Conservation (phyloP, 1,284 basidiomycete genomes). For the Golubevia pallescens region DNA sequence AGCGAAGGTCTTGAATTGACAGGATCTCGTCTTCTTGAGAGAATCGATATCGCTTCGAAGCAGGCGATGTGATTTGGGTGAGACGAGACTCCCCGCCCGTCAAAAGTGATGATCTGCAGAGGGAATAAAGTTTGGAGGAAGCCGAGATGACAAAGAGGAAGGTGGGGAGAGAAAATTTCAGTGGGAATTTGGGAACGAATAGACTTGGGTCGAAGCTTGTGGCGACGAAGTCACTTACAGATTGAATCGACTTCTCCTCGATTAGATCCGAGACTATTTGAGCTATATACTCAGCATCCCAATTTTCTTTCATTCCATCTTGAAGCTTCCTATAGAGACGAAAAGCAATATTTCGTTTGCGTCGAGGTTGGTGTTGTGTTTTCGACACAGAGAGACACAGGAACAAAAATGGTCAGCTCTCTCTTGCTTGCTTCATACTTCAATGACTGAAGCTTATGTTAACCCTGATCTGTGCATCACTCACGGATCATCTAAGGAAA, state of each 20-base stretch:
- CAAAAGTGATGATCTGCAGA: conserved; percentile 46
- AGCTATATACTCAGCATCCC: conserved; percentile 27
- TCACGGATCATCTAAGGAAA: conserved; percentile 28
- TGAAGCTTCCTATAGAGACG: conserved; percentile 18
- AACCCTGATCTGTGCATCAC: neutral
- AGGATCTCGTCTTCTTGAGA: too few species aligned
- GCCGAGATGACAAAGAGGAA: too few species aligned
- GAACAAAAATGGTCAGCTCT: too few species aligned
- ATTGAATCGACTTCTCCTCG: neutral
- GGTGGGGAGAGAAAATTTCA: too few species aligned
- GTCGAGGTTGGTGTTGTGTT: neutral
- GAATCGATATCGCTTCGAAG: conserved; percentile 12
- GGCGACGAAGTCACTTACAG: conserved; percentile 3
- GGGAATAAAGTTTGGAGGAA: neutral
- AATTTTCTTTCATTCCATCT: conserved; percentile 45
- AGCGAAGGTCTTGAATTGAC: neutral
- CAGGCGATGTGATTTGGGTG: conserved; percentile 52
- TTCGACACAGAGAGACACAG: too few species aligned
- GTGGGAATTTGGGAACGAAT: too few species aligned
- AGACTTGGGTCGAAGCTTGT: too few species aligned
- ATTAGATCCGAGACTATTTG: conserved; percentile 15
- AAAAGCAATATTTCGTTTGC: too few species aligned
- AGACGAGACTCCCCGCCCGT: conserved; percentile 36
- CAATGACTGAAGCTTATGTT: too few species aligned
- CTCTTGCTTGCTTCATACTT: too few species aligned